These are phyloP conservation scores for Lasiodiplodia gonubiensis DNA, from an alignment of 2,329 filamentous ascomycete species.

Conservation along the genomic window DNA sequence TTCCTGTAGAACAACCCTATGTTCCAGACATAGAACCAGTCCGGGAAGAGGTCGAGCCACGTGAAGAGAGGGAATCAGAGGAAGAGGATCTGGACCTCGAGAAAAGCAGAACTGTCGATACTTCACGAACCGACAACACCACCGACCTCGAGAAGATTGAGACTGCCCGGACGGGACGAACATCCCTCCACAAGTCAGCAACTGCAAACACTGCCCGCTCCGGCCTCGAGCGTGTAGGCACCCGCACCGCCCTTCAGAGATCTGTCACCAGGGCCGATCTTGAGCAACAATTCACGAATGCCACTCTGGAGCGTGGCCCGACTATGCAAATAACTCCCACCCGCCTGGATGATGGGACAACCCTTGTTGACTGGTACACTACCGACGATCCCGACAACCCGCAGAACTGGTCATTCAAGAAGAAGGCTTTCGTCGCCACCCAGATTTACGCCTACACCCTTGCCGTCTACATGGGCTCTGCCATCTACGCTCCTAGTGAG, in stretches of 20 bases:
- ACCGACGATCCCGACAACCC: constrained; percentile 41
- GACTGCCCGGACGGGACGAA: constrained; percentile 25
- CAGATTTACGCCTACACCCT: constrained; percentile 62
- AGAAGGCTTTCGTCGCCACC: constrained; percentile 39
- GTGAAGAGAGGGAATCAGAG: constrained; percentile 39
- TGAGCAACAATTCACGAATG: constrained; percentile 45
- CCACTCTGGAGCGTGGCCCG: constrained; percentile 41
- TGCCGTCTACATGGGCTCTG: constrained; percentile 60
- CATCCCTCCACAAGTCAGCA: neutral
- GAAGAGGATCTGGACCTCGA: neutral
- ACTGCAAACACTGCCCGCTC: constrained; percentile 38
- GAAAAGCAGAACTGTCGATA: constrained; percentile 1
- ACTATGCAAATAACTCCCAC: constrained; percentile 44
- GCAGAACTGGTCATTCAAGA: constrained; percentile 30
- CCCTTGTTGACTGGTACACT: constrained; percentile 53
- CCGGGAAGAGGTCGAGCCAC: constrained; percentile 31
- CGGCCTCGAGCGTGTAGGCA: constrained; percentile 45
- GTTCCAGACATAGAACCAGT: constrained; percentile 19
- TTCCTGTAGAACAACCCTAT: constrained; percentile 29
- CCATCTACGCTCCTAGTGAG: constrained; percentile 56
- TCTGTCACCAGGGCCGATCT: constrained; percentile 48
- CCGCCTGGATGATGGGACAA: constrained; percentile 44
- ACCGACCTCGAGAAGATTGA: constrained; percentile 43
- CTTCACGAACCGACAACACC: constrained; percentile 21
- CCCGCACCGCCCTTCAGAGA: constrained; percentile 43